A percentile compares a stretch with the other conserved stretches of the same genome.
phyloP scores from a whole-genome alignment of 768 basidiomycete species.

The Boletus sp. region DNA sequence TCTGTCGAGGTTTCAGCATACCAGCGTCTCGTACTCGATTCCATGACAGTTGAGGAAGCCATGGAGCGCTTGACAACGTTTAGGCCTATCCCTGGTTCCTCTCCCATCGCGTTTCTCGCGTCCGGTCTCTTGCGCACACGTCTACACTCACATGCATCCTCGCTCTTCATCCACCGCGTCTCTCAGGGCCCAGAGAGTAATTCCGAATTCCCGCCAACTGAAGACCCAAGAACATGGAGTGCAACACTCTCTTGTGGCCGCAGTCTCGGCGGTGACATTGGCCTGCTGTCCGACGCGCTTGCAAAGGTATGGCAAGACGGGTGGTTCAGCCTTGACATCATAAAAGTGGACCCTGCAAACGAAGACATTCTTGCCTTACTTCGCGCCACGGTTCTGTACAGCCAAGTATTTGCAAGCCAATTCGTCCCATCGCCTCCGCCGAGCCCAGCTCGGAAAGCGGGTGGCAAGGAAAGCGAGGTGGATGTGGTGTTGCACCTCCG shows the following conservation, averaged over 20 bases:
- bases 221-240: conserved; percentile 37
- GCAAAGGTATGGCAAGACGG: conserved; percentile 54
- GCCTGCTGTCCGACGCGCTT: conserved; percentile 50
- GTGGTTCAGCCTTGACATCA: conserved; percentile 25
- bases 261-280: conserved; percentile 59
- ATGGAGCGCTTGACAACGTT: conserved; percentile 33
- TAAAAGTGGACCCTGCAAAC: conserved; percentile 32
- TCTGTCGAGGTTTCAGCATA: conserved; percentile 36
- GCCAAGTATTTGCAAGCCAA: conserved; percentile 50
- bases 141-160: conserved; percentile 49
- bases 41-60: conserved; percentile 54
- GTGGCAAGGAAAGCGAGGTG: conserved; percentile 10
- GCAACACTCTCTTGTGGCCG: conserved; percentile 56
- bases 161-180: conserved; percentile 51
- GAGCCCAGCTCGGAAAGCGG: conserved; percentile 38
- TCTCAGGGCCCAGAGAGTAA: conserved; percentile 20
- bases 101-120: conserved; percentile 52
- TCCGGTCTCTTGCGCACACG: conserved; percentile 47
- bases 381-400: conserved; percentile 57
- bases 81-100: conserved; percentile 12
- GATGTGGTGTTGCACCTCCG: conserved; percentile 47
- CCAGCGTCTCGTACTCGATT: conserved; percentile 55
- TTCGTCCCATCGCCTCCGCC: conserved; percentile 59
- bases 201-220: conserved; percentile 17
- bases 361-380: conserved; percentile 53